Percentiles rank a stretch among this genome's conserved stretches.
Conservation (phyloP, 2,329 filamentous ascomycete species). For the Aspergillus japonicus region DNA sequence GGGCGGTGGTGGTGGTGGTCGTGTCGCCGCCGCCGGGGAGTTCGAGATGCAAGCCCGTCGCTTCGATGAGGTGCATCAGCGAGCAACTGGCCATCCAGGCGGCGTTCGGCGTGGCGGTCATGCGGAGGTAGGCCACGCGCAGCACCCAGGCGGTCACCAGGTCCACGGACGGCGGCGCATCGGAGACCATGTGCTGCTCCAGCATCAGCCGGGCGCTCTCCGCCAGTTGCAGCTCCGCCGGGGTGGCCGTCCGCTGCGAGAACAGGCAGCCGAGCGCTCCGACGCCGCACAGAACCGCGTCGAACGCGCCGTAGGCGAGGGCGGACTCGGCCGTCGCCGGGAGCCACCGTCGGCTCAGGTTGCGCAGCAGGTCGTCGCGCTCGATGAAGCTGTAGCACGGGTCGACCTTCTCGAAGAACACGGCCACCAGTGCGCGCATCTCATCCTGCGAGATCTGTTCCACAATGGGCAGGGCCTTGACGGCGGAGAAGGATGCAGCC, state of each 20-base stretch:
- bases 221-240: slow-evolving; percentile 48
- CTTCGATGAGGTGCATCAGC: slow-evolving; percentile 59
- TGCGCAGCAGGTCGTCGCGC: slow-evolving; percentile 25
- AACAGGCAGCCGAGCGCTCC: slow-evolving; percentile 56
- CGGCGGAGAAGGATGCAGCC: slow-evolving; percentile 8
- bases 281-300: slow-evolving; percentile 55
- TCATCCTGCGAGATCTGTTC: slow-evolving; percentile 50
- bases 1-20: background rate
- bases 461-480: slow-evolving; percentile 38
- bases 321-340: slow-evolving; percentile 17
- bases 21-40: slow-evolving; percentile 11
- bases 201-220: slow-evolving; percentile 49
- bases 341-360: slow-evolving; percentile 32
- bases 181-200: slow-evolving; percentile 39
- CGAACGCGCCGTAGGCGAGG: slow-evolving; percentile 35
- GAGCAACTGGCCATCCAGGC: slow-evolving; percentile 57
- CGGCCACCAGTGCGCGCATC: slow-evolving; percentile 47
- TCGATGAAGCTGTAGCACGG: slow-evolving; percentile 53
- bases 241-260: slow-evolving; percentile 44
- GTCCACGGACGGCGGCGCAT: slow-evolving; percentile 29
- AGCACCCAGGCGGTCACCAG: slow-evolving; percentile 50
- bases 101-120: slow-evolving; percentile 54
- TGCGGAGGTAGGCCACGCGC: slow-evolving; percentile 54
- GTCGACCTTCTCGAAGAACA: slow-evolving; percentile 57
- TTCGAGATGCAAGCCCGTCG: slow-evolving; percentile 43